Percentiles rank a stretch among this genome's conserved stretches.
Conservation (phyloP, 768 basidiomycete genomes). For the Rhizopogon vinicolor region DNA sequence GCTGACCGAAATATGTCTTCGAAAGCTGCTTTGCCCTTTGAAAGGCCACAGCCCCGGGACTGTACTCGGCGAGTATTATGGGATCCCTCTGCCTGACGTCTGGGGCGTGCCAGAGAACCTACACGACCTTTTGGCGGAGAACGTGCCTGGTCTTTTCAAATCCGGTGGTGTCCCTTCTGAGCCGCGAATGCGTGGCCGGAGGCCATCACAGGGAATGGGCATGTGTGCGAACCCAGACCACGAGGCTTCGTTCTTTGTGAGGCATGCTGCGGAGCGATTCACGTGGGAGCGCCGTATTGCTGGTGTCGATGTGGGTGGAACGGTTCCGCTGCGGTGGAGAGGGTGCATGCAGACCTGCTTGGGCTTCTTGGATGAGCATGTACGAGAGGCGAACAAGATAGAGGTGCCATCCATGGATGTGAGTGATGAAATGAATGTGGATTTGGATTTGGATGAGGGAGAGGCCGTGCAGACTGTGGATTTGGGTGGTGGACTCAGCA, state of each 20-base stretch:
- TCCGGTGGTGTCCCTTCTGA: not conserved
- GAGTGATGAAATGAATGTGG: constrained; percentile 2
- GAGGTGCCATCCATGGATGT: not conserved
- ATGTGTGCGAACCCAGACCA: constrained; percentile 41
- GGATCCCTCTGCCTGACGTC: constrained; percentile 25
- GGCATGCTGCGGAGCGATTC: constrained; percentile 55
- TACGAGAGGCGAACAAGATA: not conserved
- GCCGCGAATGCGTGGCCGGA: constrained; percentile 11
- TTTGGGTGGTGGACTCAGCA: constrained; percentile 12
- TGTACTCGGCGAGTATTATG: constrained; percentile 20
- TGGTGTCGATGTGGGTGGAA: constrained; percentile 45
- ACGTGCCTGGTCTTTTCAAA: constrained; percentile 23
- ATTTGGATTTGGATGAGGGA: constrained; percentile 10
- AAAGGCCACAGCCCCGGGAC: constrained; percentile 3
- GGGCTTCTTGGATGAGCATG: constrained; percentile 42
- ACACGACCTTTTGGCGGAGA: constrained; percentile 19
- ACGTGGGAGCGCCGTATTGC: constrained; percentile 61
- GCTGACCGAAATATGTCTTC: constrained; percentile 34
- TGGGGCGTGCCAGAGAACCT: constrained; percentile 23
- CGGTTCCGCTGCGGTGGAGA: constrained; percentile 61
- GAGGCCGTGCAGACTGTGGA: constrained; percentile 18
- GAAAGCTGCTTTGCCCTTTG: constrained; percentile 29
- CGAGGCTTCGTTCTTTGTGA: constrained; percentile 39
- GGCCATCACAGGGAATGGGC: constrained; percentile 31
- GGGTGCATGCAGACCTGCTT: constrained; percentile 65